Percentiles rank a stretch among this genome's conserved stretches.
Evolutionary conservation across 2,329 filamentous ascomycete species (phyloP).

Genomic region (Cytospora mali): DNA sequence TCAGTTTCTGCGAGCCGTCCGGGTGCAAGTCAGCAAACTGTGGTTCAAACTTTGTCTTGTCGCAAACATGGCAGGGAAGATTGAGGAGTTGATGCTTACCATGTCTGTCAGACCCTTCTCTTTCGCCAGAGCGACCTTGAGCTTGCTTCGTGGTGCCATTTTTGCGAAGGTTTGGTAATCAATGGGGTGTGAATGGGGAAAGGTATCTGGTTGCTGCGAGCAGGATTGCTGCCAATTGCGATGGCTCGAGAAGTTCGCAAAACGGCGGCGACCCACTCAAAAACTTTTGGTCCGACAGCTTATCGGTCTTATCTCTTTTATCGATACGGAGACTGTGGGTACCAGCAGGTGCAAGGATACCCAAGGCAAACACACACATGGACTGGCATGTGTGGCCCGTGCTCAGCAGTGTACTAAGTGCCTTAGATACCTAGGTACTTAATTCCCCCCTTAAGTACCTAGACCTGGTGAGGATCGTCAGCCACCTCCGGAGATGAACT

Average conservation of each 20-base stretch:
- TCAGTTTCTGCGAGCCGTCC: constrained; percentile 34
- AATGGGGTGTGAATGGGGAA: constrained; percentile 1
- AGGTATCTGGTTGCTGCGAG: not conserved
- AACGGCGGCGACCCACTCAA: constrained; percentile 23
- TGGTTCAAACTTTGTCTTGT: not conserved
- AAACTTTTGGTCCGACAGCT: constrained; percentile 25
- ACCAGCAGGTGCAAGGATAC: too few relatives aligned
- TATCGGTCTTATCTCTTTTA: constrained; percentile 18
- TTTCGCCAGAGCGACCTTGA: constrained; percentile 57
- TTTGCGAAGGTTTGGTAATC: constrained; percentile 1
- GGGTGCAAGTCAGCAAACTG: not conserved
- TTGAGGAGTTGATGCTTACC: constrained; percentile 2
- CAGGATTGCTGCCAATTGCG: constrained; percentile 10
- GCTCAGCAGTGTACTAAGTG: not conserved
- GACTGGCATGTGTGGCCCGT: not conserved
- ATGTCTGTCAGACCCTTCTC: constrained; percentile 55
- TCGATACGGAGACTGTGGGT: not conserved
- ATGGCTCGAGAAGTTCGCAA: constrained; percentile 19
- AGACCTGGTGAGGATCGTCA: not conserved
- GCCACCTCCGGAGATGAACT: too few relatives aligned
- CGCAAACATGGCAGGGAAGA: not conserved
- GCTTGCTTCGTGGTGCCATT: constrained; percentile 42
- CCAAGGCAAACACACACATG: not conserved
- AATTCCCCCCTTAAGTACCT: not conserved
- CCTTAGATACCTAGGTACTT: too few relatives aligned